phyloP scores from a whole-genome alignment of 441 rosid genomes.

The Populus hybrid region DNA sequence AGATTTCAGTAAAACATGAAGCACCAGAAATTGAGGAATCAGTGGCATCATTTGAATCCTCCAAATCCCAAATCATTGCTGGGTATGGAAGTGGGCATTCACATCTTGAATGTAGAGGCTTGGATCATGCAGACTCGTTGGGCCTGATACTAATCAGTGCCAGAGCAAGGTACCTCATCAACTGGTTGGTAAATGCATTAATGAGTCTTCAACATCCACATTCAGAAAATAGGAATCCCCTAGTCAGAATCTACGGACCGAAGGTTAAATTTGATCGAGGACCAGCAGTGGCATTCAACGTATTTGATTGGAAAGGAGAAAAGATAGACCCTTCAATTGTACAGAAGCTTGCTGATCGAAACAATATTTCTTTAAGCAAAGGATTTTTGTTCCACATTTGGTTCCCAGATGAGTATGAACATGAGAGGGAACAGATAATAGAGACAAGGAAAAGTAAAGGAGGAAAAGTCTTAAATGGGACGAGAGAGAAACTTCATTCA shows the following conservation, averaged over 20 bases:
- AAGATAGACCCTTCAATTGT: conserved; percentile 61
- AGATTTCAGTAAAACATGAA: conserved; percentile 13
- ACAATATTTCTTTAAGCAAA: conserved; percentile 50
- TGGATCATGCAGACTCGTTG: conserved; percentile 69
- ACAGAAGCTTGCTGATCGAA: conserved; percentile 73
- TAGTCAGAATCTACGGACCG: conserved; percentile 27
- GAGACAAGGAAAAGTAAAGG: conserved; percentile 22
- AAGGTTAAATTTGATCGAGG: conserved; percentile 38
- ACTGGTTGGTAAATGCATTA: conserved; percentile 75
- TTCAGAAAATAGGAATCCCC: conserved; percentile 35
- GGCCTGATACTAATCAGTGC: conserved; percentile 53
- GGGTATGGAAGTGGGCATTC: background rate
- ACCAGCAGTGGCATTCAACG: conserved; percentile 72
- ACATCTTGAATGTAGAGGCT: conserved; percentile 45
- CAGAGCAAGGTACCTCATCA: conserved; percentile 56
- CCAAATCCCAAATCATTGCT: conserved; percentile 5
- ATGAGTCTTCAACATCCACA: conserved; percentile 66
- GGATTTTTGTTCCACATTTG: conserved; percentile 52
- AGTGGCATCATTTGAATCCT: conserved; percentile 16
- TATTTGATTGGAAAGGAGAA: conserved; percentile 72
- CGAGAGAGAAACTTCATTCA: conserved; percentile 15
- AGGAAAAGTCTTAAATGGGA: conserved; percentile 9
- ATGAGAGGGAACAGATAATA: conserved; percentile 27
- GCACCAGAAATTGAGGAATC: conserved; percentile 33
- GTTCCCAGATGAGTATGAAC: conserved; percentile 38